Evolutionary conservation across 805 yeast genomes (phyloP).

Genomic region (Metschnikowia matae): DNA sequence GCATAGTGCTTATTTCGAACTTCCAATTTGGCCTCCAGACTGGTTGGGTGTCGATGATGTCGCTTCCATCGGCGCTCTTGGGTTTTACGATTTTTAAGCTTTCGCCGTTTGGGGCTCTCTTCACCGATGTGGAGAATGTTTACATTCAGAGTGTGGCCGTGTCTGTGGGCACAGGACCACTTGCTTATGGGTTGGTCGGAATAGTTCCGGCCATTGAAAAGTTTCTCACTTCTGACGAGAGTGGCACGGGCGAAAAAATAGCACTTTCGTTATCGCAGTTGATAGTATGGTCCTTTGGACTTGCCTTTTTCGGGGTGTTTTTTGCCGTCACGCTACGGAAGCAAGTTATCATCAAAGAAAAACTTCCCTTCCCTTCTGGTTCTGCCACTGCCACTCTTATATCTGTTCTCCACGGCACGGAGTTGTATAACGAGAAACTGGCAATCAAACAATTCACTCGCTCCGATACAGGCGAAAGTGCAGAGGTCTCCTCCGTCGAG

Average conservation of each 20-base stretch:
- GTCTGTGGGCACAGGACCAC: constrained; percentile 96
- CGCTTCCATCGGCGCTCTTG: constrained; percentile 84
- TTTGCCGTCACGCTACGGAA: constrained; percentile 86
- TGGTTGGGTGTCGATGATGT: constrained; percentile 99
- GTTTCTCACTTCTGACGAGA: constrained; percentile 72
- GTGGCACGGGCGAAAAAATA: constrained; percentile 49
- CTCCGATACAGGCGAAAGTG: background rate
- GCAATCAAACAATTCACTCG: constrained; percentile 3
- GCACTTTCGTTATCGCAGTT: constrained; percentile 47
- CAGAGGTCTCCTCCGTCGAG: constrained; percentile 4
- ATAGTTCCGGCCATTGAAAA: constrained; percentile 94
- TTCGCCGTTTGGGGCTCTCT: constrained; percentile 39
- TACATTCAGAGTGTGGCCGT: constrained; percentile 90
- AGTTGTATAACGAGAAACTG: constrained; percentile 37
- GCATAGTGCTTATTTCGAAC: constrained; percentile 80
- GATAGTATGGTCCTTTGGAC: constrained; percentile 76
- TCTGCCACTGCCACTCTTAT: constrained; percentile 93
- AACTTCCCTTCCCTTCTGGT: constrained; percentile 91
- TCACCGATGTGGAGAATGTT: constrained; percentile 90
- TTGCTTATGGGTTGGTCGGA: constrained; percentile 93
- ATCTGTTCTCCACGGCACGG: constrained; percentile 76
- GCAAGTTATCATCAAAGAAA: constrained; percentile 84
- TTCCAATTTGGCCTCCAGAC: constrained; percentile 96
- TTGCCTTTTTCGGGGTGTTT: constrained; percentile 93
- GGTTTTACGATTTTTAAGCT: constrained; percentile 81